Evolutionary conservation across 2,329 filamentous ascomycete genomes (phyloP), one percentile per base, ranked within the genome.

Genomic region (Akanthomyces uredinophilus): DNA sequence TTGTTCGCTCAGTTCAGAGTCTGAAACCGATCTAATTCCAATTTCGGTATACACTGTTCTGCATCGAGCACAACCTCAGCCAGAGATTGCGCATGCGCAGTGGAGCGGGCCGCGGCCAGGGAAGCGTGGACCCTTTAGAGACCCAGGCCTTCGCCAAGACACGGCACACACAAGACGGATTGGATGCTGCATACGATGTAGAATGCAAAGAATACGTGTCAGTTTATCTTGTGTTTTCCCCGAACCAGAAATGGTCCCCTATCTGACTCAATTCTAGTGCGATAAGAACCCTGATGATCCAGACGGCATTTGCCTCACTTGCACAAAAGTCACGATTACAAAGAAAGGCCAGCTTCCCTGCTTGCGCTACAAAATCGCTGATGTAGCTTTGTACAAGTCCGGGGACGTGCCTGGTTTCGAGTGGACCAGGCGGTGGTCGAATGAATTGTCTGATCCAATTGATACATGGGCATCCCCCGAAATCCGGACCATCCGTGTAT

Each of bases 161-260:
- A 87, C 84, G 1, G 84, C 84, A 0, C 75, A 80, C 61, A 86
- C 83, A 2, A 77, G 84, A 63, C 81, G 80, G 60, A 81, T 83
- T 20, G 83, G 83, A 10, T 84, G 82, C 22, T 87, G 84, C 67
- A 81, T 87, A 63, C 77, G 84, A 50, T 87, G 84, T 65, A 78
- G 82, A 55, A 85, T 86, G 82, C 84, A 87, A 66, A 78, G 83
- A 49, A 86, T 87, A 66, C 79, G 84, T 54, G 84, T 86, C 29
- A 29, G 59, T 59, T 1, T 32, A 43, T 16, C 11, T 39, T 39
- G 5, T 5, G 6, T 35, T 35, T 18, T 2, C 18, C 11, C 18
- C 4, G 5, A 2, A 18, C n/a, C 11, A 10, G 10, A 47, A n/a
- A 29, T 24, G 10, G 10, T 18, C 27, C 6, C 27, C 14, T 4